These are phyloP conservation scores for Kluyveromyces lactis DNA, from an alignment of 805 yeast species.

Conservation along the genomic window DNA sequence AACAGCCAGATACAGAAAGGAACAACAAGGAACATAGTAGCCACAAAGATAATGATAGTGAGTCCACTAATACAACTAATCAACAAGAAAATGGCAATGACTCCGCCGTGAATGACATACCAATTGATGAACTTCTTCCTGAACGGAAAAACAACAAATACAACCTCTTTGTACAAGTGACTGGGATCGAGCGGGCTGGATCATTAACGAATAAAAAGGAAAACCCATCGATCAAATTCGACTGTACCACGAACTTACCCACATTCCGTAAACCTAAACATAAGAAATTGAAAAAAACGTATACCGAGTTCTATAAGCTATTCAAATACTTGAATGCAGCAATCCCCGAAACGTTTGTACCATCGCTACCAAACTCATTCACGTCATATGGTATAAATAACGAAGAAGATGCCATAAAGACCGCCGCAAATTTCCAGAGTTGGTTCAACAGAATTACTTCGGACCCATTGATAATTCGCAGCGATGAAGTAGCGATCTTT, in stretches of 20 bases:
- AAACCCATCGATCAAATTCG: slow-evolving; percentile 74
- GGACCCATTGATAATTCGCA: slow-evolving; percentile 76
- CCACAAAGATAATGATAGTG: background rate
- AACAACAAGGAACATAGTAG: background rate
- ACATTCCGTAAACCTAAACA: slow-evolving; percentile 63
- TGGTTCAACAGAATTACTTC: slow-evolving; percentile 74
- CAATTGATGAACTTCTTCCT: slow-evolving; percentile 7
- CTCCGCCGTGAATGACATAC: slow-evolving; percentile 3
- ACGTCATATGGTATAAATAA: slow-evolving; percentile 80
- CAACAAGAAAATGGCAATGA: slow-evolving; percentile 3
- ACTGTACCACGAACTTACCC: slow-evolving; percentile 61
- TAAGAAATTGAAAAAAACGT: slow-evolving; percentile 72
- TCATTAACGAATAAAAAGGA: slow-evolving; percentile 45
- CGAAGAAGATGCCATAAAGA: slow-evolving; percentile 62
- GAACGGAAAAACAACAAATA: slow-evolving; percentile 18
- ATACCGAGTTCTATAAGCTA: slow-evolving; percentile 65
- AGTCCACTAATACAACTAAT: background rate
- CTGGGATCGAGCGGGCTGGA: slow-evolving; percentile 61
- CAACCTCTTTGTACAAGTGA: slow-evolving; percentile 47
- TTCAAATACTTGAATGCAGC: slow-evolving; percentile 72
- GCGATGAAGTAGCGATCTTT: slow-evolving; percentile 82
- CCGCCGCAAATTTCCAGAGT: slow-evolving; percentile 55
- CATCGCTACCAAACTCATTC: slow-evolving; percentile 68
- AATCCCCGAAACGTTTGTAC: slow-evolving; percentile 87
- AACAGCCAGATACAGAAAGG: background rate